These are phyloP conservation scores for Plasmodium inui DNA, from an alignment of 169 alveolate genomes.

Conservation along the genomic window DNA sequence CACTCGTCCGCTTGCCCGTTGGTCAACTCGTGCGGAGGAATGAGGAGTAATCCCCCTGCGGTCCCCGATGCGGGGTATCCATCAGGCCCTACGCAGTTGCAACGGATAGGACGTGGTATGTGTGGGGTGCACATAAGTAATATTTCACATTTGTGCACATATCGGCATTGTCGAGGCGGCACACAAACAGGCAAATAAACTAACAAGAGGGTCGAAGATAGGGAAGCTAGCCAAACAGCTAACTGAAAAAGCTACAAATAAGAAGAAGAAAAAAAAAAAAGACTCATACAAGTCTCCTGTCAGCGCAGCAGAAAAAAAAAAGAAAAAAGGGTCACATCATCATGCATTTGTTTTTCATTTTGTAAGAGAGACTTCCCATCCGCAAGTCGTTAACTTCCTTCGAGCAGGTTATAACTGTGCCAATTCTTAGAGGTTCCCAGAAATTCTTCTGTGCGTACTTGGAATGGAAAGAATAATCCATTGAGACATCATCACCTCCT, in stretches of 20 bases:
- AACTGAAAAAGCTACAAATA: not conserved
- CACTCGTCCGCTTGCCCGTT: too few species aligned
- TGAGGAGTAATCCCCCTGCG: too few species aligned
- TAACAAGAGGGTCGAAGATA: not conserved
- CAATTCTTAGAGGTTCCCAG: slow-evolving; percentile 69
- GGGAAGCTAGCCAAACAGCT: not conserved
- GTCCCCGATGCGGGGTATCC: not conserved
- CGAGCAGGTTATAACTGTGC: slow-evolving; percentile 34
- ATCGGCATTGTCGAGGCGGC: not conserved
- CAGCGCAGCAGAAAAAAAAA: not conserved
- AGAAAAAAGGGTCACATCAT: slow-evolving; percentile 1
- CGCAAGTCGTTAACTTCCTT: slow-evolving; percentile 20
- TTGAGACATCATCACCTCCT: slow-evolving; percentile 40
- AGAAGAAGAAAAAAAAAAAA: slow-evolving; percentile 22
- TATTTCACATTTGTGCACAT: not conserved
- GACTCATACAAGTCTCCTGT: not conserved
- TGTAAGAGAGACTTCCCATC: not conserved
- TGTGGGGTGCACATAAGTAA: not conserved
- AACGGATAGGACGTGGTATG: not conserved
- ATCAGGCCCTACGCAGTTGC: not conserved
- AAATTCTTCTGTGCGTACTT: slow-evolving; percentile 50
- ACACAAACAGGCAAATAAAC: not conserved
- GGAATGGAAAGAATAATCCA: slow-evolving; percentile 55
- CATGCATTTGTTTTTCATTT: slow-evolving; percentile 10
- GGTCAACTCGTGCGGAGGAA: too few species aligned